phyloP scores from a whole-genome alignment of 2,329 filamentous ascomycete genomes.

The Cryphonectria parasitica region DNA sequence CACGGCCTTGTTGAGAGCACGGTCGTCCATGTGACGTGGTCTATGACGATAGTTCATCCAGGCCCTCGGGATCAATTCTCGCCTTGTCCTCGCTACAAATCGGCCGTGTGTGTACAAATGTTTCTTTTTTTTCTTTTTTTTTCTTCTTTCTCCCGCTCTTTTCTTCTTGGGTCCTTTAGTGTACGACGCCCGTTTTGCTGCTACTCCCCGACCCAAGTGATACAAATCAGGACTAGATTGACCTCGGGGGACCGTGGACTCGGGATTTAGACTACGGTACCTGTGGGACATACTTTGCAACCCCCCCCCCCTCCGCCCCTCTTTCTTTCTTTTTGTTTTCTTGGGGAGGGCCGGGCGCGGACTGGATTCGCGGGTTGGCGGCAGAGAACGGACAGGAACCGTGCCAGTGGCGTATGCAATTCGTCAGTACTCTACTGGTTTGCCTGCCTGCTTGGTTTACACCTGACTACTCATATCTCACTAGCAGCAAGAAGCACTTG shows the following conservation, averaged over 20 bases:
- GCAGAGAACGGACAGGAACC: constrained; percentile 9
- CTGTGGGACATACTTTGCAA: background rate
- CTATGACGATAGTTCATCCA: background rate
- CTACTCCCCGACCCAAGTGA: background rate
- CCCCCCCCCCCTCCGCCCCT: background rate
- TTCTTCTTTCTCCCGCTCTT: background rate
- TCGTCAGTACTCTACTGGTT: background rate
- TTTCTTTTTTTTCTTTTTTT: background rate
- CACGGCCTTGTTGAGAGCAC: background rate
- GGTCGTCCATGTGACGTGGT: background rate
- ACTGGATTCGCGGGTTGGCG: background rate
- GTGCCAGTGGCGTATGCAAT: constrained; percentile 14
- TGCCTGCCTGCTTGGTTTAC: background rate
- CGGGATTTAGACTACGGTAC: constrained; percentile 28
- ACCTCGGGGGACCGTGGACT: constrained; percentile 26
- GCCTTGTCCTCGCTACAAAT: background rate
- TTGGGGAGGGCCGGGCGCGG: background rate
- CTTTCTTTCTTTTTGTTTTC: background rate
- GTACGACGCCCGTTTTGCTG: constrained; percentile 3
- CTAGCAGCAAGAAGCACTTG: background rate
- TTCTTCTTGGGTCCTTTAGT: background rate
- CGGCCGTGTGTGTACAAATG: background rate
- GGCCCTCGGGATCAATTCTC: background rate
- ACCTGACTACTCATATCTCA: background rate
- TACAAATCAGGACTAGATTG: constrained; percentile 21